A percentile compares a stretch with the other conserved stretches of the same genome.
phyloP scores from a whole-genome alignment of 768 basidiomycete species.

The Scleroderma bovista region DNA sequence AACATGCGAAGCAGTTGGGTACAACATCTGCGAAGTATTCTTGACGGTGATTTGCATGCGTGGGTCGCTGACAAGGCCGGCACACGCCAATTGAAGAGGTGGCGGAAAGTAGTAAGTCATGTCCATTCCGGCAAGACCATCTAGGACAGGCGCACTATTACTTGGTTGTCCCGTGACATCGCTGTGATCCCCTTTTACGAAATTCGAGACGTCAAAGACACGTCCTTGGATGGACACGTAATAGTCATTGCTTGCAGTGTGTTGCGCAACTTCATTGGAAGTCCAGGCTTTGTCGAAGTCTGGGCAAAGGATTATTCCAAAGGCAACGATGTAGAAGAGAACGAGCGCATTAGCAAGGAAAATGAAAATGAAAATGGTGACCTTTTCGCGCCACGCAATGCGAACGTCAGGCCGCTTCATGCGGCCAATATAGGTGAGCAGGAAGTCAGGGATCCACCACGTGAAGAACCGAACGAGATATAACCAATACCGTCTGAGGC shows the following conservation, averaged over 20 bases:
- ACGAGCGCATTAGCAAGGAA: slow-evolving; percentile 46
- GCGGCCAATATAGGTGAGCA: slow-evolving; percentile 44
- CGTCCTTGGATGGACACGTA: slow-evolving; percentile 60
- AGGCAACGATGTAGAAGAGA: slow-evolving; percentile 63
- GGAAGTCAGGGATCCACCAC: slow-evolving; percentile 50
- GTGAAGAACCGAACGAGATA: slow-evolving; percentile 48
- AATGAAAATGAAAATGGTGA: slow-evolving; percentile 60
- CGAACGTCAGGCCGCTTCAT: slow-evolving; percentile 67
- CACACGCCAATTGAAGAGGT: slow-evolving; percentile 54
- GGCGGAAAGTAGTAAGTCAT: slow-evolving; percentile 59
- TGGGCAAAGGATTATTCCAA: slow-evolving; percentile 58
- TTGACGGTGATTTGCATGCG: slow-evolving; percentile 36
- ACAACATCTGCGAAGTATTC: slow-evolving; percentile 42
- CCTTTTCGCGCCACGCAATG: slow-evolving; percentile 66
- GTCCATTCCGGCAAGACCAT: slow-evolving; percentile 56
- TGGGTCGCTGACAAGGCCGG: slow-evolving; percentile 47
- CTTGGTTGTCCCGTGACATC: slow-evolving; percentile 51
- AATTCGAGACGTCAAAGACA: slow-evolving; percentile 58
- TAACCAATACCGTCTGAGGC: slow-evolving; percentile 55
- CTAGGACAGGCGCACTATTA: slow-evolving; percentile 41
- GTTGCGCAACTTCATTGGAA: slow-evolving; percentile 42
- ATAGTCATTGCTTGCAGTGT: slow-evolving; percentile 47
- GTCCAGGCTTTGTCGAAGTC: slow-evolving; percentile 58
- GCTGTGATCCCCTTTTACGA: slow-evolving; percentile 56
- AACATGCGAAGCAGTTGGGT: slow-evolving; percentile 48